Conservation (phyloP, 805 yeast species). For the Lipomyces yamanashiensis region DNA sequence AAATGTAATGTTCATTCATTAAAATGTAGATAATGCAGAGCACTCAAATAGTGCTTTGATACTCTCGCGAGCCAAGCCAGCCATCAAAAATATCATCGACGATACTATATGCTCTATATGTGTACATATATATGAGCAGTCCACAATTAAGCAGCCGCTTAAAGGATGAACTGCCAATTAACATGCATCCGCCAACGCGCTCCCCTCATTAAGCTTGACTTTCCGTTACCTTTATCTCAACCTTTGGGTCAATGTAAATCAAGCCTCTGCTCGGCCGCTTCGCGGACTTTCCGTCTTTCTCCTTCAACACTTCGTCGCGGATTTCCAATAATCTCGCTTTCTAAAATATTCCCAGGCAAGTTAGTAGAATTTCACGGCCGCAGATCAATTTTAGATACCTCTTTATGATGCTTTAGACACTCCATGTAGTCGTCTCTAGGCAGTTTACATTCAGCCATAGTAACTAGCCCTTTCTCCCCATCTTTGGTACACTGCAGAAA, state of each 20-base stretch:
- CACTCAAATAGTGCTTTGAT: too few relatives aligned
- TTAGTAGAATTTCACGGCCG: neutral
- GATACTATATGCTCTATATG: too few relatives aligned
- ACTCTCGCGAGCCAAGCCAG: too few relatives aligned
- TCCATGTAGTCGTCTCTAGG: constrained; percentile 55
- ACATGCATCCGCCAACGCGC: neutral
- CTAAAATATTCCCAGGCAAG: constrained; percentile 8
- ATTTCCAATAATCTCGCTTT: constrained; percentile 27
- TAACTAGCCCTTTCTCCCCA: constrained; percentile 7
- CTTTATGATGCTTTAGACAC: constrained; percentile 56
- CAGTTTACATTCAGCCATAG: constrained; percentile 47
- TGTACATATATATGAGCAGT: neutral
- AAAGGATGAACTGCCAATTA: neutral
- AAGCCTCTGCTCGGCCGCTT: constrained; percentile 17
- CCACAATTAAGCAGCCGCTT: neutral
- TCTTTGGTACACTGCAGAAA: constrained; percentile 24
- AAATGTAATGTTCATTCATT: too few relatives aligned
- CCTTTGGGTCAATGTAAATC: constrained; percentile 4
- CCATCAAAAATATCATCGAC: too few relatives aligned
- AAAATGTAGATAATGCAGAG: too few relatives aligned
- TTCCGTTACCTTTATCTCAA: constrained; percentile 6
- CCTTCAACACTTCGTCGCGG: constrained; percentile 13
- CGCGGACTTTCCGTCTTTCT: constrained; percentile 15
- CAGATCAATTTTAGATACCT: constrained; percentile 37
- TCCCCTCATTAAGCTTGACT: too few relatives aligned